phyloP scores from a whole-genome alignment of 2,329 filamentous ascomycete species.

The Beauveria australis region DNA sequence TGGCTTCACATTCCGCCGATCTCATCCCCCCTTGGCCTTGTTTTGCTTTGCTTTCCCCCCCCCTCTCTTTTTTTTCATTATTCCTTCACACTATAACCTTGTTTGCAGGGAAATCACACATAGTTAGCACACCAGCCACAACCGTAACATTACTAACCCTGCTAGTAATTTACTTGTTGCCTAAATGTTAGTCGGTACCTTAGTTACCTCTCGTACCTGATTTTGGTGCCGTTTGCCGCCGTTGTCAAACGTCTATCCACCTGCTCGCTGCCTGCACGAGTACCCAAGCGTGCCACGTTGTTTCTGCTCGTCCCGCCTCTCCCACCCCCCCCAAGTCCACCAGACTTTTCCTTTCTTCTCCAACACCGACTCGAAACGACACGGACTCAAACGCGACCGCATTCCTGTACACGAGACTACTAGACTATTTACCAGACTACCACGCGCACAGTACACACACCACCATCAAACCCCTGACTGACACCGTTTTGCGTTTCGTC shows the following conservation, averaged over 20 bases:
- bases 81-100: neutral
- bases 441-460: neutral
- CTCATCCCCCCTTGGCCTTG: neutral
- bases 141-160: neutral
- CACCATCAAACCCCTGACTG: neutral
- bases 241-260: too few species aligned
- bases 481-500: slow-evolving; percentile 3
- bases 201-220: neutral
- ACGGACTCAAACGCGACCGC: neutral
- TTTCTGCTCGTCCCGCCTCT: neutral
- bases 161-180: neutral
- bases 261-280: too few species aligned
- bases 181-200: too few species aligned
- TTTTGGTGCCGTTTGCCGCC: neutral
- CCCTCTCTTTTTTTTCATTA: neutral
- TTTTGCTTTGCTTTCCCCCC: neutral
- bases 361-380: neutral
- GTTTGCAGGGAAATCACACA: neutral
- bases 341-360: neutral
- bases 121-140: neutral
- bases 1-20: neutral
- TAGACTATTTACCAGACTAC: too few species aligned
- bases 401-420: neutral
- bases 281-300: too few species aligned
- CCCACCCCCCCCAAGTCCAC: neutral